phyloP scores from a whole-genome alignment of 805 yeast species.

The Jamesozyma gamospora region DNA sequence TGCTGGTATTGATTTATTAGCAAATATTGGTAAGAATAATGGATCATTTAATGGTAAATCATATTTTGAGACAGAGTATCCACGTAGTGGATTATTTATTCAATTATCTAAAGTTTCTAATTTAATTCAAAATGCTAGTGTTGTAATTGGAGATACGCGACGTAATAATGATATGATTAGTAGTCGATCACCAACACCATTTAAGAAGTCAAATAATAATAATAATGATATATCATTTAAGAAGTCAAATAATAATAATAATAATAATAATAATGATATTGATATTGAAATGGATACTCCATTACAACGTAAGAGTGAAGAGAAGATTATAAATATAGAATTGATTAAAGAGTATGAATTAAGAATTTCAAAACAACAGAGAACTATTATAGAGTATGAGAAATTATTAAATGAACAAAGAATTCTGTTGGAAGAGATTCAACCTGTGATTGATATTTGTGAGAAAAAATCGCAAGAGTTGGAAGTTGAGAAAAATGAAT shows the following conservation, averaged over 20 bases:
- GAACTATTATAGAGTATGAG: slow-evolving; percentile 20
- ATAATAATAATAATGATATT: slow-evolving; percentile 2
- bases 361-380: slow-evolving; percentile 13
- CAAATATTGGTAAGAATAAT: slow-evolving; percentile 65
- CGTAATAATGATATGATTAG: neutral
- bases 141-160: slow-evolving; percentile 5
- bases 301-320: neutral
- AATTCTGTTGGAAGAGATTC: slow-evolving; percentile 23
- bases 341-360: slow-evolving; percentile 1
- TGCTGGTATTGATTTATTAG: slow-evolving; percentile 81
- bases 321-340: neutral
- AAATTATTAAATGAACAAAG: slow-evolving; percentile 26
- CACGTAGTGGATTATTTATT: slow-evolving; percentile 69
- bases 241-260: neutral
- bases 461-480: slow-evolving; percentile 28
- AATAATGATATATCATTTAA: neutral
- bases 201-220: slow-evolving; percentile 1
- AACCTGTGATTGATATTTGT: slow-evolving; percentile 25
- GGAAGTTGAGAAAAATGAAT: slow-evolving; percentile 13
- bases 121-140: slow-evolving; percentile 14
- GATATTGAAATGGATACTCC: slow-evolving; percentile 9
- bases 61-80: slow-evolving; percentile 56
- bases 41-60: slow-evolving; percentile 69
- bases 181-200: slow-evolving; percentile 13
- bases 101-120: slow-evolving; percentile 38